Conservation (phyloP, 345 rosid species). For the Balakata baccata region DNA sequence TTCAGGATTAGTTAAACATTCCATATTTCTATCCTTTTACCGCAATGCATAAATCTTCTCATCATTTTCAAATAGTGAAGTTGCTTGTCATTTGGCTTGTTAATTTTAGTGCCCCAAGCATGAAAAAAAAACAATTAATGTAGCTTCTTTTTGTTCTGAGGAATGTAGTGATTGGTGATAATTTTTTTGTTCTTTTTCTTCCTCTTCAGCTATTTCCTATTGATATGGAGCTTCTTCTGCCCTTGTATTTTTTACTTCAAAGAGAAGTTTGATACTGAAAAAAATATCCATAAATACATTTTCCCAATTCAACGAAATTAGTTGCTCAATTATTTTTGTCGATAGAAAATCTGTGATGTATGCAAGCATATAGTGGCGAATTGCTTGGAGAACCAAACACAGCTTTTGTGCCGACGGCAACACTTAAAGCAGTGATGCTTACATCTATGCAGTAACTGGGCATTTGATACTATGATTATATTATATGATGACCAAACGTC, state of each 20-base stretch:
- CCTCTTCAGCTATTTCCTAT: background rate
- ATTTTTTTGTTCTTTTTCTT: background rate
- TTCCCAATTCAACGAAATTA: background rate
- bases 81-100: background rate
- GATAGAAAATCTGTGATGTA: background rate
- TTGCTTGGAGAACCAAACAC: constrained; percentile 19
- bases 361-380: constrained; percentile 10
- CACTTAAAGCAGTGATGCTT: constrained; percentile 21
- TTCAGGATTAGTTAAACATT: background rate
- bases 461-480: constrained; percentile 21
- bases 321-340: background rate
- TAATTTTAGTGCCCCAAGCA: background rate
- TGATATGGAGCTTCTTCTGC: background rate
- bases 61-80: background rate
- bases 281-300: background rate
- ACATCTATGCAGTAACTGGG: constrained; percentile 22
- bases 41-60: background rate
- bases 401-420: constrained; percentile 23
- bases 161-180: background rate
- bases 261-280: constrained; percentile 1
- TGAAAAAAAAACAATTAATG: background rate
- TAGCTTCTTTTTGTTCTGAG: background rate
- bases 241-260: background rate
- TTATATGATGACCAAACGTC: constrained; percentile 20
- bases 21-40: background rate